phyloP scores from a whole-genome alignment of 176 grass and related monocot genomes.

The Hyparrhenia diplandra region DNA sequence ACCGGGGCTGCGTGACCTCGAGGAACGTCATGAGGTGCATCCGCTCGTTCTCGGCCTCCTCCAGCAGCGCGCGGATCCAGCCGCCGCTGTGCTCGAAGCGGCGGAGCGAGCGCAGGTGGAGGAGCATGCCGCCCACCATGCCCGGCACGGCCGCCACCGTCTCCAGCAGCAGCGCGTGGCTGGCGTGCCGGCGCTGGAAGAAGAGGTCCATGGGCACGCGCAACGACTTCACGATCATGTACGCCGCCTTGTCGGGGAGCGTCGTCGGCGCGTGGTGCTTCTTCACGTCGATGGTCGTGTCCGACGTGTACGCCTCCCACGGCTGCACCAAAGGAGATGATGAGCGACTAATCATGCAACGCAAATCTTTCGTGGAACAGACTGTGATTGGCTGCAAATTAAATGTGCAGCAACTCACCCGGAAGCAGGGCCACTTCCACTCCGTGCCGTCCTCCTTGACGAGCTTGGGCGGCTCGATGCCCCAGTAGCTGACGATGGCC shows the following conservation, averaged over 20 bases:
- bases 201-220: conserved; percentile 62
- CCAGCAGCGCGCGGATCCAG: conserved; percentile 74
- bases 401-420: conserved; percentile 11
- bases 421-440: conserved; percentile 52
- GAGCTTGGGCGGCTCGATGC: conserved; percentile 40
- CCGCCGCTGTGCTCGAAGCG: conserved; percentile 96
- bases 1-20: conserved; percentile 65
- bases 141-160: conserved; percentile 89
- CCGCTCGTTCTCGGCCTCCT: conserved; percentile 99
- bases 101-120: conserved; percentile 90
- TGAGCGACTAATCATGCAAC: background rate
- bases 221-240: conserved; percentile 65
- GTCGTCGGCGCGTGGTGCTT: conserved; percentile 80
- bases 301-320: conserved; percentile 76
- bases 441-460: conserved; percentile 54
- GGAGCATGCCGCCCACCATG: conserved; percentile 92
- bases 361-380: background rate
- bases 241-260: conserved; percentile 69
- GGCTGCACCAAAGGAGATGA: too few species aligned
- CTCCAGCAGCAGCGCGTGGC: conserved; percentile 82
- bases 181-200: conserved; percentile 84
- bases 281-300: conserved; percentile 71
- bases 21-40: conserved; percentile 99
- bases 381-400: background rate
- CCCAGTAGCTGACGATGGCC: conserved; percentile 55